Percentiles rank a stretch among this genome's conserved stretches.
Conservation (phyloP, 257 asterid genomes). For the Lycium barbarum region DNA sequence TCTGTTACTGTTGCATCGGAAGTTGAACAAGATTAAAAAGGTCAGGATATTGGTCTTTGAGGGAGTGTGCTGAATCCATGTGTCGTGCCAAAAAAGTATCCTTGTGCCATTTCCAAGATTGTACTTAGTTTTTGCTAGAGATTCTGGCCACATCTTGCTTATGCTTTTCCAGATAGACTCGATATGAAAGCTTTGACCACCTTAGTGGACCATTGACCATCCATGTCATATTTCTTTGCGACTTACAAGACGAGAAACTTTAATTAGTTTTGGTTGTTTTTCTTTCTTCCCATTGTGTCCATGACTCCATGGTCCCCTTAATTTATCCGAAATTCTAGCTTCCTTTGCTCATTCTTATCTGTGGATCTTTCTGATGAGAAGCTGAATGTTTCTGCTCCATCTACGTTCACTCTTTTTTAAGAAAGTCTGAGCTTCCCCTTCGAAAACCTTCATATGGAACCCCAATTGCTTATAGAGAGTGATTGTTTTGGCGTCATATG, state of each 20-base stretch:
- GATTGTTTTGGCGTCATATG: constrained; percentile 2
- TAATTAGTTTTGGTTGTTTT: not conserved
- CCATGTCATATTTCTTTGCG: not conserved
- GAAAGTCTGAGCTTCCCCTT: not conserved
- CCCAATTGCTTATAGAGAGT: not conserved
- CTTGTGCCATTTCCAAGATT: too few relatives aligned
- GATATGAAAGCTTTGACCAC: too few relatives aligned
- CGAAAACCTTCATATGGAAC: not conserved
- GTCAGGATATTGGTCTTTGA: too few relatives aligned
- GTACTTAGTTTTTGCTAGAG: too few relatives aligned
- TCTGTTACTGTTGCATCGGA: too few relatives aligned
- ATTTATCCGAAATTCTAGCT: not conserved
- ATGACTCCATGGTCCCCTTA: not conserved
- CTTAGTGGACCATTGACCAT: not conserved
- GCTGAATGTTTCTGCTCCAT: not conserved
- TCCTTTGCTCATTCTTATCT: not conserved
- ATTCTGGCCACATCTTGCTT: too few relatives aligned
- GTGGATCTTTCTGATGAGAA: not conserved
- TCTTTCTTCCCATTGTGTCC: not conserved
- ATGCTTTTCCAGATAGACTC: too few relatives aligned
- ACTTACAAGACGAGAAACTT: not conserved
- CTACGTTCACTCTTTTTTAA: not conserved
- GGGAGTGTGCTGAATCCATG: too few relatives aligned
- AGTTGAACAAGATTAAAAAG: too few relatives aligned
- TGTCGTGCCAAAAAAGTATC: too few relatives aligned